These are phyloP conservation scores for Serendipita sp. DNA, from an alignment of 768 basidiomycete genomes.

Conservation along the genomic window DNA sequence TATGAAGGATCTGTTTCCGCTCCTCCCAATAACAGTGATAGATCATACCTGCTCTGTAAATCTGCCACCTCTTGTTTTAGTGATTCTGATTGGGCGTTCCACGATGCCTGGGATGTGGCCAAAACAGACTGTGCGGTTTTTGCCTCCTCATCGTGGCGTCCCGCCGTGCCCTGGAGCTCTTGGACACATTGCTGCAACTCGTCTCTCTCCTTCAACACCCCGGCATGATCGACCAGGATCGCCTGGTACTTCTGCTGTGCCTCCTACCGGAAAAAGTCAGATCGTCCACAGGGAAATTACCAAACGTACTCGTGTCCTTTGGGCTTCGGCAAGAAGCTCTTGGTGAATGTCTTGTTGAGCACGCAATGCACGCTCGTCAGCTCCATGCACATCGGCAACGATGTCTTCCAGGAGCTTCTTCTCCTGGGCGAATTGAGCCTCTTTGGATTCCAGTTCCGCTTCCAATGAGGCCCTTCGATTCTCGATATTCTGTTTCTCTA, in stretches of 20 bases:
- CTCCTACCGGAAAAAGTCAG: slow-evolving; percentile 23
- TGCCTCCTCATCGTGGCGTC: slow-evolving; percentile 43
- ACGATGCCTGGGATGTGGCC: slow-evolving; percentile 53
- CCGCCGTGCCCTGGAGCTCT: slow-evolving; percentile 31
- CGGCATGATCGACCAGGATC: slow-evolving; percentile 74
- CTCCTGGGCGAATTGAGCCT: slow-evolving; percentile 54
- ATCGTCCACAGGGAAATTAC: neutral
- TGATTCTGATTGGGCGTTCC: slow-evolving; percentile 61
- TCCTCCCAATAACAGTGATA: neutral
- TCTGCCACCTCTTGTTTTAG: slow-evolving; percentile 65
- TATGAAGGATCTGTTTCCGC: slow-evolving; percentile 16
- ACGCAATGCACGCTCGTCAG: slow-evolving; percentile 43
- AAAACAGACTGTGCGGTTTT: slow-evolving; percentile 67
- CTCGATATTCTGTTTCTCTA: slow-evolving; percentile 33
- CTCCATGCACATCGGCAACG: slow-evolving; percentile 62
- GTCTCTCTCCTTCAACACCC: slow-evolving; percentile 59
- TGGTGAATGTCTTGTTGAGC: slow-evolving; percentile 42
- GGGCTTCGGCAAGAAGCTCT: slow-evolving; percentile 52
- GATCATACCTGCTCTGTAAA: slow-evolving; percentile 45
- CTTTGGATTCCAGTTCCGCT: slow-evolving; percentile 50
- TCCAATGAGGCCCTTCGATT: slow-evolving; percentile 42
- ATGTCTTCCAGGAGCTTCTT: slow-evolving; percentile 71
- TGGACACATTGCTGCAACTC: slow-evolving; percentile 46
- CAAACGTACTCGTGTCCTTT: slow-evolving; percentile 14
- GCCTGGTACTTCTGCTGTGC: slow-evolving; percentile 69